Base-by-base conservation (phyloP, 345 rosid genomes). In the Chamaenerion angustifolium region DNA sequence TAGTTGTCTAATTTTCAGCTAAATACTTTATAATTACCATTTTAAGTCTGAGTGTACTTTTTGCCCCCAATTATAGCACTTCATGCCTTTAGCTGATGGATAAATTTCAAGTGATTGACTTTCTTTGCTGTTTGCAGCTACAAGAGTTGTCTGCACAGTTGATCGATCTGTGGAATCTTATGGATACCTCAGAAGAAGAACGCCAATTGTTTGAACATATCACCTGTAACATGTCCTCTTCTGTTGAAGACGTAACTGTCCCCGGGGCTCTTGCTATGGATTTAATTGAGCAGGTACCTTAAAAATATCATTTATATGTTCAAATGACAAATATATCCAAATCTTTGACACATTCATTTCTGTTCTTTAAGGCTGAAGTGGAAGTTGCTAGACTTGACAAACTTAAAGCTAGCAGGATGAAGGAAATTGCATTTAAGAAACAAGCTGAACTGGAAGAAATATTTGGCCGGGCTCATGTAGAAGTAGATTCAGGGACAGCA, bases 361-460 rank as follows among this genome's bases (percentile, higher is more conserved):
- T 42, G 6, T 56, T 52, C 51, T 6, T 48, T 57, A 68, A 92
- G 99, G 94, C 95, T 10, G 88, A 79, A 70, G 85, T 88, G 42
- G 99, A 93, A 68, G 99, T 85, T 40, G 94, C 81, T 52, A 79
- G 99, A 72, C 94, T 93, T 57, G 96, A 93, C 76, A 85, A 72
- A 72, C 80, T 82, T 56, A 88, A 93, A 75, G 75, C 86, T 9
- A 93, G 99, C 79, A 65, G 83, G 56, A 93, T 93, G 99, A 82
- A 93, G 72, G 99, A 93, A 68, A 84, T 93, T 57, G 96, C 96
- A 5, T 76, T 93, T 64, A 93, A 82, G 71, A 93, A 52, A 74
- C 99, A 93, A 56, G 62, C 75, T 53, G 99, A 93, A 68, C 99
- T 85, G 56, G 96, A 93, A 59, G 99, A 93, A 71, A 93, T 93